A percentile compares a stretch with the other conserved stretches of the same genome.
phyloP scores from a whole-genome alignment of 768 basidiomycete species.

The Naganishia randhawae region DNA sequence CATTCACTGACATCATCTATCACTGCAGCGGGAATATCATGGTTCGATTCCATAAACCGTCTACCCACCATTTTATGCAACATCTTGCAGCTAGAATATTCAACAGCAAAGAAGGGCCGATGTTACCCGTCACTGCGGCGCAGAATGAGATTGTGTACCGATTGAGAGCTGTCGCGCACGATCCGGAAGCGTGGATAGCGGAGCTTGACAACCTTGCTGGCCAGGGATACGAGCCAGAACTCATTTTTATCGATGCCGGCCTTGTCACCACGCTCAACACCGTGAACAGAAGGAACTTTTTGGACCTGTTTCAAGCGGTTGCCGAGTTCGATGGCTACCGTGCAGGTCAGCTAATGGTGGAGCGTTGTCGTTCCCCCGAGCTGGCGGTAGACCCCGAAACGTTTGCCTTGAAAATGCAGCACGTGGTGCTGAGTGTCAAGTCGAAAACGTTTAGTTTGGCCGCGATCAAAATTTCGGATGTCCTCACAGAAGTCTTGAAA shows the following conservation, averaged over 20 bases:
- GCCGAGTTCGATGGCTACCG: slow-evolving; percentile 97
- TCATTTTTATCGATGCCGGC: slow-evolving; percentile 95
- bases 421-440: slow-evolving; percentile 87
- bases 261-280: slow-evolving; percentile 81
- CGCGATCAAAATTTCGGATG: slow-evolving; percentile 92
- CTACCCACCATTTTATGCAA: slow-evolving; percentile 62
- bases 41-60: slow-evolving; percentile 87
- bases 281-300: slow-evolving; percentile 82
- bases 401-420: slow-evolving; percentile 96
- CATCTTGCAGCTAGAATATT: slow-evolving; percentile 62
- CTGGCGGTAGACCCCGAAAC: slow-evolving; percentile 86
- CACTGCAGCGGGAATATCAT: slow-evolving; percentile 74
- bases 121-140: slow-evolving; percentile 33
- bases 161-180: slow-evolving; percentile 62
- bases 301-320: slow-evolving; percentile 92
- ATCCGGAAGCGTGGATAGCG: slow-evolving; percentile 62
- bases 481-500: slow-evolving; percentile 80
- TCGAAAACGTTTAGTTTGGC: slow-evolving; percentile 94
- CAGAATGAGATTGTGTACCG: slow-evolving; percentile 60
- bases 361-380: slow-evolving; percentile 85
- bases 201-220: slow-evolving; percentile 63
- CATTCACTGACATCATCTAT: neutral
- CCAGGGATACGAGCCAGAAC: slow-evolving; percentile 82
- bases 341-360: slow-evolving; percentile 91
- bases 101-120: slow-evolving; percentile 49